Evolutionary conservation across 371 early-diverging fungal species (phyloP), one percentile per base, ranked within the genome.

Genomic region (Mucor circinelloides): DNA sequence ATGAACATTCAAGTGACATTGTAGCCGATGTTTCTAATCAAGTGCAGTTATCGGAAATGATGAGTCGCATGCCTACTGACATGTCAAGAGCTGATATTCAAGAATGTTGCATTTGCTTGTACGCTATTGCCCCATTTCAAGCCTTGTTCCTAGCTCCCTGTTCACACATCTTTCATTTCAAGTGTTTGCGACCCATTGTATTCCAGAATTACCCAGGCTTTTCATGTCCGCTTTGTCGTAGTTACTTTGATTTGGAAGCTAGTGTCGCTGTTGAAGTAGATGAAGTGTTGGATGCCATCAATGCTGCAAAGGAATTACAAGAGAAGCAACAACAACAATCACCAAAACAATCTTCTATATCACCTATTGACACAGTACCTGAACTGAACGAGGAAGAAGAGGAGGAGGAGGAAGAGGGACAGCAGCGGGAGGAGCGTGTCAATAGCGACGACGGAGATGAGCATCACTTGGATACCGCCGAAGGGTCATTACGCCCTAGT

Each of bases 91-190:
- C 66, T 2, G 66, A 68, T 56, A 69, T 75, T 25, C 67, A 73
- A 63, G 97, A 97, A 71, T 97, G 97, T 80, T 96, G 96, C 76
- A 97, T 97, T 66, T 97, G 97, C 80, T 84, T 95, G 44, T 91
- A 90, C 74, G 82, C 90, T 40, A 92, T 95, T 70, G 89, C 88
- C 2, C 93, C 94, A n/a, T 94, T 90, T 79, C 96, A 95, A 77
- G 94, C 96, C 19, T 85, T 96, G 56, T 96, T 96, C 75, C 83
- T 95, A 30, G 91, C 96, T 4, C 96, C 96, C 1, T 96, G 96
- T 70, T 95, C 94, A 8, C 96, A 96, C 71, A 90, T 91, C 65
- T 96, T 91, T 79, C 96, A 96, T 69, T 96, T 90, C 83, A 94
- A 94, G 75, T 96, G 96, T 75, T 86, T 95, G 63, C 84, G 86